A percentile compares a stretch with the other conserved stretches of the same genome.
phyloP scores from a whole-genome alignment of 2,329 filamentous ascomycete genomes.

The Xylariales sp. region DNA sequence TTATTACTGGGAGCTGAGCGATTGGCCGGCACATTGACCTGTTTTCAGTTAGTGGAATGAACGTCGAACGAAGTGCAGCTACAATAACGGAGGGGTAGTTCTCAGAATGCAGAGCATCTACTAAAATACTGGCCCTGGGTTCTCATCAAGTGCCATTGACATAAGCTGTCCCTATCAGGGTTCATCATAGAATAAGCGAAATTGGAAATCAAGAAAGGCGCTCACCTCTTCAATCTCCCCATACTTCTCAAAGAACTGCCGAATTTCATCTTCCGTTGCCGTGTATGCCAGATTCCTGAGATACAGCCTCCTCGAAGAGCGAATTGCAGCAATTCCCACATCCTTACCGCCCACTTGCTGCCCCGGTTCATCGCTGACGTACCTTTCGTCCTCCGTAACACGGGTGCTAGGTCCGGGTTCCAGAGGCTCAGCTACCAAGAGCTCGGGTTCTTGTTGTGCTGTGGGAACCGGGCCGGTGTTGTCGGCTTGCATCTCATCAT shows the following conservation, averaged over 20 bases:
- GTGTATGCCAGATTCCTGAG: conserved; percentile 84
- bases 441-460: too few relatives aligned
- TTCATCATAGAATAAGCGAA: conserved; percentile 76
- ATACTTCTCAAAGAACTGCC: conserved; percentile 64
- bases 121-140: conserved; percentile 96
- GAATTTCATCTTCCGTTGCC: conserved; percentile 71
- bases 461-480: too few relatives aligned
- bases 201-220: conserved; percentile 27
- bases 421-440: too few relatives aligned
- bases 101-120: conserved; percentile 98
- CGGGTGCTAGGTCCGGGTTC: too few relatives aligned
- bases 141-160: conserved; percentile 84
- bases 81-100: conserved; percentile 32
- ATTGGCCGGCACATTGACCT: conserved; percentile 79
- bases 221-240: conserved; percentile 86
- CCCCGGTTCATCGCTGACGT: too few relatives aligned
- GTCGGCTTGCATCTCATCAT: conserved; percentile 46
- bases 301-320: conserved; percentile 73
- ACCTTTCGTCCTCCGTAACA: too few relatives aligned
- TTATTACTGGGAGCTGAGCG: conserved; percentile 61
- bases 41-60: conserved; percentile 36
- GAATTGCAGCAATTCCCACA: conserved; percentile 55
- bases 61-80: conserved; percentile 16
- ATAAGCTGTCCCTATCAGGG: conserved; percentile 99
- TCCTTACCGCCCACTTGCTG: conserved; percentile 33